These are phyloP conservation scores for Lyophyllum shimeji DNA, from an alignment of 768 basidiomycete species.

Conservation along the genomic window DNA sequence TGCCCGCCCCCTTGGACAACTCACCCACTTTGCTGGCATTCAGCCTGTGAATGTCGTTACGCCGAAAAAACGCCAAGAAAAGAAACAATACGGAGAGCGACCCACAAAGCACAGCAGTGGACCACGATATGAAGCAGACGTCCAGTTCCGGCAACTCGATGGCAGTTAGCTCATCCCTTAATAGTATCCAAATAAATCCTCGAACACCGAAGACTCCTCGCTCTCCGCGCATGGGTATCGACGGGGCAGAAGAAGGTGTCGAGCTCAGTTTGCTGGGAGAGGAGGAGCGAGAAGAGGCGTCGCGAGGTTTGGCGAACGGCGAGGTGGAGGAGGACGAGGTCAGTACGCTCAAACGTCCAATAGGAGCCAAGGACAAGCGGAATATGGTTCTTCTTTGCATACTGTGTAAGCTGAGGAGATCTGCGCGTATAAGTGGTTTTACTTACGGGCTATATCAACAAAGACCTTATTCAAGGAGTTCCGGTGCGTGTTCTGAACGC, in stretches of 20 bases:
- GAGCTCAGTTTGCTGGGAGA: constrained; percentile 62
- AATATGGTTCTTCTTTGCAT: constrained; percentile 84
- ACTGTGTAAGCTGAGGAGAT: constrained; percentile 63
- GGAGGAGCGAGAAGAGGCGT: constrained; percentile 50
- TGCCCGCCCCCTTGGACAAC: not conserved
- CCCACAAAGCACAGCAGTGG: constrained; percentile 13
- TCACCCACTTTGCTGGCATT: not conserved
- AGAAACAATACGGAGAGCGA: constrained; percentile 14
- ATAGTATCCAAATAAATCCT: constrained; percentile 58
- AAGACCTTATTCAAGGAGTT: constrained; percentile 84
- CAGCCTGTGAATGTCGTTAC: constrained; percentile 27
- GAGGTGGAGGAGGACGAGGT: constrained; percentile 34
- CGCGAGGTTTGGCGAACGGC: constrained; percentile 41
- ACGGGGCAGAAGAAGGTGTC: constrained; percentile 50
- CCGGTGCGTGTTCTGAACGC: constrained; percentile 57
- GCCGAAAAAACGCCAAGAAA: constrained; percentile 19
- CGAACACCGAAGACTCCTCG: constrained; percentile 48
- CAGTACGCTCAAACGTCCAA: constrained; percentile 39
- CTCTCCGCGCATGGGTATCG: constrained; percentile 33
- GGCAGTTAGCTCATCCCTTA: constrained; percentile 57
- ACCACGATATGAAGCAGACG: constrained; percentile 41
- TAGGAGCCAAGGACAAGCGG: constrained; percentile 76
- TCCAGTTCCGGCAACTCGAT: constrained; percentile 37
- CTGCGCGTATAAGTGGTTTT: constrained; percentile 3
- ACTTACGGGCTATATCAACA: constrained; percentile 8